These are phyloP conservation scores for Debaryomyces nepalensis DNA, from an alignment of 1,139 yeast genomes.

Conservation along the genomic window DNA sequence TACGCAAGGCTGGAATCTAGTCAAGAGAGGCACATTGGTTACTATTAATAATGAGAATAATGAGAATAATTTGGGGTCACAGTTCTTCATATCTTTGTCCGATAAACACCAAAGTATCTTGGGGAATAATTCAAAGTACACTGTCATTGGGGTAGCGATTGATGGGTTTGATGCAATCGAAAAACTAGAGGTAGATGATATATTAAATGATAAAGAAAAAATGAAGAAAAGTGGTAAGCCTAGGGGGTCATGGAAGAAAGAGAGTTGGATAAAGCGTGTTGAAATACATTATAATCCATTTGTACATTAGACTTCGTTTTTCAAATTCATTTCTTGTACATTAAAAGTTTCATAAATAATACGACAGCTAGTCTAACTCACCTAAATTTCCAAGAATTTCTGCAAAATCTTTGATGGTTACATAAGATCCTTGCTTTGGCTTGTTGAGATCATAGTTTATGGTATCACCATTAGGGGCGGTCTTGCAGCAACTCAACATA, in stretches of 20 bases:
- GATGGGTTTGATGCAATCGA: constrained; percentile 27
- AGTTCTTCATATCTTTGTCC: constrained; percentile 27
- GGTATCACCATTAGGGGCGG: constrained; percentile 34
- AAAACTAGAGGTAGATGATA: constrained; percentile 19
- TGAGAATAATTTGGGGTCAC: constrained; percentile 24
- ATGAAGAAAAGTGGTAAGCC: constrained; percentile 26
- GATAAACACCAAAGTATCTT: constrained; percentile 19
- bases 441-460: constrained; percentile 36
- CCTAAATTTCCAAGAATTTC: constrained; percentile 48
- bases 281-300: constrained; percentile 27
- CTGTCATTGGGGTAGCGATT: constrained; percentile 24
- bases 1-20: not conserved
- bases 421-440: constrained; percentile 32
- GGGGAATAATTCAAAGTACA: constrained; percentile 18
- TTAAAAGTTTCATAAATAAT: constrained; percentile 3
- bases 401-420: constrained; percentile 48
- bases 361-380: constrained; percentile 29
- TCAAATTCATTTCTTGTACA: not conserved
- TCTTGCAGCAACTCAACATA: constrained; percentile 46
- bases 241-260: constrained; percentile 26
- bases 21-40: constrained; percentile 24
- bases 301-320: constrained; percentile 10
- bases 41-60: constrained; percentile 20
- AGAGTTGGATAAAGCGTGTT: constrained; percentile 24
- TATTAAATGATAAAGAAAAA: constrained; percentile 16